A percentile compares a stretch with the other conserved stretches of the same genome.
phyloP scores from a whole-genome alignment of 2,329 filamentous ascomycete genomes.

The Talaromyces funiculosus region DNA sequence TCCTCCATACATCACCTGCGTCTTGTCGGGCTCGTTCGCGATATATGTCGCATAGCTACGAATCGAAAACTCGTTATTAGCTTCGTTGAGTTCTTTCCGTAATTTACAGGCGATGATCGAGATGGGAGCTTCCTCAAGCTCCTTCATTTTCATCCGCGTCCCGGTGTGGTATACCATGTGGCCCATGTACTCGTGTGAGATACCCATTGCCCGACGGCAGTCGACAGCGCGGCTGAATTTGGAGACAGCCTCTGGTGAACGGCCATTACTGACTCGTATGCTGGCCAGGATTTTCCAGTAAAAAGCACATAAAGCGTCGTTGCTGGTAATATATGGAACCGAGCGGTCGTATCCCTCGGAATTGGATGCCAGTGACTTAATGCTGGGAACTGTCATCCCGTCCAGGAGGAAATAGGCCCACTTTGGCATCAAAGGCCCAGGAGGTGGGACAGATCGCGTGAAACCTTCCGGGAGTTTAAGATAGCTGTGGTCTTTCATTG shows the following conservation, averaged over 20 bases:
- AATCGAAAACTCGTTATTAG: conserved; percentile 4
- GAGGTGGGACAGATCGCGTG: conserved; percentile 20
- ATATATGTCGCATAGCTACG: conserved; percentile 9
- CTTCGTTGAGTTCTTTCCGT: conserved; percentile 5
- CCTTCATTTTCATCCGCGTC: too few species aligned
- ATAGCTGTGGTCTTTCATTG: conserved; percentile 30
- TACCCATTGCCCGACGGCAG: conserved; percentile 1
- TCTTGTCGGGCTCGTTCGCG: conserved; percentile 5
- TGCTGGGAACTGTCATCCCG: too few species aligned
- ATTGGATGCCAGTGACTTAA: too few species aligned
- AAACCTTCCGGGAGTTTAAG: conserved; percentile 22
- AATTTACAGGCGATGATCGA: conserved; percentile 5
- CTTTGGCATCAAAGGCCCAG: too few species aligned
- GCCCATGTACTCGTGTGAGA: conserved; percentile 10
- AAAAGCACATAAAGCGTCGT: conserved; percentile 10
- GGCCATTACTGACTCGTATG: neutral
- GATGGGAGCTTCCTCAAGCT: too few species aligned
- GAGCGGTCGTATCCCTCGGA: too few species aligned
- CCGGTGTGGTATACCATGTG: too few species aligned
- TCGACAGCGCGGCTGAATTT: conserved; percentile 10
- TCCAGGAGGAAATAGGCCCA: too few species aligned
- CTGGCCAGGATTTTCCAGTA: conserved; percentile 2
- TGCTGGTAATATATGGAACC: conserved; percentile 15
- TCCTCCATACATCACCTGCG: conserved; percentile 8
- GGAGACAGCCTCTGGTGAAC: neutral